These are phyloP conservation scores for Pseudoperonospora humuli DNA, from an alignment of 352 stramenopile genomes.

Conservation along the genomic window DNA sequence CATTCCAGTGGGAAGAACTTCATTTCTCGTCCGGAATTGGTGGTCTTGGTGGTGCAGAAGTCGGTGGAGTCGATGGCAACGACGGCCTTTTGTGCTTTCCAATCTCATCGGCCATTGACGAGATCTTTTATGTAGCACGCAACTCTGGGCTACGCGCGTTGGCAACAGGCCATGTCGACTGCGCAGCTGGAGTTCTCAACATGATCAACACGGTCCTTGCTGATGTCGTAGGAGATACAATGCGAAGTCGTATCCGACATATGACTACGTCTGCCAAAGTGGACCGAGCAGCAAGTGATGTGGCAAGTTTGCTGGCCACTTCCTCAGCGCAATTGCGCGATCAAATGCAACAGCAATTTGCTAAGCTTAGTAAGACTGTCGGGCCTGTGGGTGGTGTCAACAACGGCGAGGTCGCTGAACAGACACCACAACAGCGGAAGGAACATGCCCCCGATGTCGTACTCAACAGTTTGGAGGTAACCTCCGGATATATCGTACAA, in stretches of 20 bases:
- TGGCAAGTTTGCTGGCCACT: conserved; percentile 34
- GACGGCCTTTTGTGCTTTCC: conserved; percentile 47
- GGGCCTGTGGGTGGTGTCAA: conserved; percentile 26
- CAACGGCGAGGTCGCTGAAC: conserved; percentile 6
- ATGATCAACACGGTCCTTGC: conserved; percentile 81
- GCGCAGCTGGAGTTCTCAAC: conserved; percentile 74
- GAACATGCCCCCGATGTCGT: conserved; percentile 65
- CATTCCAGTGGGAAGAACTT: conserved; percentile 83
- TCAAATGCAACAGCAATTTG: conserved; percentile 79
- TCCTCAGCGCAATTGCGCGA: conserved; percentile 69
- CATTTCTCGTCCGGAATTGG: conserved; percentile 41
- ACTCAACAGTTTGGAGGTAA: conserved; percentile 78
- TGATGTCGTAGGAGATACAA: conserved; percentile 67
- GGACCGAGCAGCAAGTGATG: conserved; percentile 34
- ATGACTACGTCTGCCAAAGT: conserved; percentile 62
- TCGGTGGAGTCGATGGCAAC: conserved; percentile 3
- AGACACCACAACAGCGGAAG: conserved; percentile 34
- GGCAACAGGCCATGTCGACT: conserved; percentile 77
- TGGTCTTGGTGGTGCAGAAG: conserved; percentile 1
- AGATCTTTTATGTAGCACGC: conserved; percentile 82
- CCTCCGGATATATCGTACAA: conserved; percentile 69
- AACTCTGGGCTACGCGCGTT: conserved; percentile 76
- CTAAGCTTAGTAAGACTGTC: conserved; percentile 83
- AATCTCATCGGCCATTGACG: conserved; percentile 79
- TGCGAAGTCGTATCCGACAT: conserved; percentile 68